A percentile compares a stretch with the other conserved stretches of the same genome.
These are phyloP conservation scores for Oryza meyeriana DNA, from an alignment of 176 grass and related monocot species.

Conservation along the genomic window DNA sequence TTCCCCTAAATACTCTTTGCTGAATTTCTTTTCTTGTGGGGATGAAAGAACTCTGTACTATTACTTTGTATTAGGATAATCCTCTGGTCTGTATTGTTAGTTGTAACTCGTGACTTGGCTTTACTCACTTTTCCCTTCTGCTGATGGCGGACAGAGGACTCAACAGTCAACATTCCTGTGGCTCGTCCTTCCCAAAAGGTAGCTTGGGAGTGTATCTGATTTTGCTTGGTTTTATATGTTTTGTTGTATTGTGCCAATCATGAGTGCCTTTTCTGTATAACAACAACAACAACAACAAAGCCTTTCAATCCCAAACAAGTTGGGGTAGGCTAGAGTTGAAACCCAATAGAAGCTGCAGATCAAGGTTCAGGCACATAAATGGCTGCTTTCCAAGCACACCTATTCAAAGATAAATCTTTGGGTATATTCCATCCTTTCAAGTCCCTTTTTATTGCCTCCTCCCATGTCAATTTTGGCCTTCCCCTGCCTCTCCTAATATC, in stretches of 20 bases:
- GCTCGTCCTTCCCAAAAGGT: background rate
- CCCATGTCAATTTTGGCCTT: too few relatives aligned
- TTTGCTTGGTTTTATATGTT: conserved; percentile 9
- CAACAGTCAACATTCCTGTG: conserved; percentile 4
- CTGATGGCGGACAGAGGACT: background rate
- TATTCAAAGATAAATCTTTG: too few relatives aligned
- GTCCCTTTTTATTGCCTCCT: too few relatives aligned
- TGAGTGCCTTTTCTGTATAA: background rate
- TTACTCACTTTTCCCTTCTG: background rate
- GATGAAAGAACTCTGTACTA: conserved; percentile 16
- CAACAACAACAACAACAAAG: too few relatives aligned
- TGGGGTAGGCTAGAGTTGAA: too few relatives aligned
- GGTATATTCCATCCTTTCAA: too few relatives aligned
- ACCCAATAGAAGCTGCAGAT: too few relatives aligned
- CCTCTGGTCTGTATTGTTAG: conserved; percentile 19
- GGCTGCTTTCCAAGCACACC: too few relatives aligned
- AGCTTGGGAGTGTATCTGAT: background rate
- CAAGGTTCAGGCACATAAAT: too few relatives aligned
- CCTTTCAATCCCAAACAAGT: too few relatives aligned
- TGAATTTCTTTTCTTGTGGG: background rate
- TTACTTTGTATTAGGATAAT: conserved; percentile 31
- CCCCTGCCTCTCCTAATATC: too few relatives aligned
- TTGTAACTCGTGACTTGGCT: background rate
- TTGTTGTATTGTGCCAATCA: background rate
- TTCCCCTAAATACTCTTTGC: background rate